phyloP scores from a whole-genome alignment of 225 moss, liverwort and hornwort species.

The Straminergon stramineum region DNA sequence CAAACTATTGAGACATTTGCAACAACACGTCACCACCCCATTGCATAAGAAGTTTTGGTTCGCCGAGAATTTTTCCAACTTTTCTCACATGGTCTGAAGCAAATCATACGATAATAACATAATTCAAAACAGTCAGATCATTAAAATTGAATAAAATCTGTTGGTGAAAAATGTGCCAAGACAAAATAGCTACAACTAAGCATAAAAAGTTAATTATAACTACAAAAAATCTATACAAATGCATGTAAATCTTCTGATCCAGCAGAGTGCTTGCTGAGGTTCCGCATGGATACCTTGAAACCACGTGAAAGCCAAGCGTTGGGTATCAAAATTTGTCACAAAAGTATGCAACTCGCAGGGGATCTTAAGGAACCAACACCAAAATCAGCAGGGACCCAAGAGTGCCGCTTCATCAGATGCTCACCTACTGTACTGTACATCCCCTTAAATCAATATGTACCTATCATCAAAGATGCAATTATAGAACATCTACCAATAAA shows the following conservation, averaged over 20 bases:
- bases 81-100: not conserved
- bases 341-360: not conserved
- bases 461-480: not conserved
- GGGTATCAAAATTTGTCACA: not conserved
- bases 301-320: not conserved
- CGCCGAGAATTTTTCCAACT: not conserved
- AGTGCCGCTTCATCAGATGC: not conserved
- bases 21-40: not conserved
- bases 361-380: not conserved
- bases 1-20: not conserved
- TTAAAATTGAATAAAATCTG: not conserved
- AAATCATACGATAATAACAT: not conserved
- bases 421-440: not conserved
- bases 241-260: not conserved
- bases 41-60: not conserved
- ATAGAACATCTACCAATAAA: not conserved
- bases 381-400: not conserved
- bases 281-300: not conserved
- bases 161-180: not conserved
- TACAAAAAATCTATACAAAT: constrained; percentile 2
- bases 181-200: not conserved
- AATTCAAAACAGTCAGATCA: not conserved
- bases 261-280: not conserved
- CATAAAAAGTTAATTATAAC: not conserved
- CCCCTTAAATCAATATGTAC: not conserved